These are phyloP conservation scores for Cunninghamia lanceolata DNA, from an alignment of 75 land plant genomes.

Conservation along the genomic window DNA sequence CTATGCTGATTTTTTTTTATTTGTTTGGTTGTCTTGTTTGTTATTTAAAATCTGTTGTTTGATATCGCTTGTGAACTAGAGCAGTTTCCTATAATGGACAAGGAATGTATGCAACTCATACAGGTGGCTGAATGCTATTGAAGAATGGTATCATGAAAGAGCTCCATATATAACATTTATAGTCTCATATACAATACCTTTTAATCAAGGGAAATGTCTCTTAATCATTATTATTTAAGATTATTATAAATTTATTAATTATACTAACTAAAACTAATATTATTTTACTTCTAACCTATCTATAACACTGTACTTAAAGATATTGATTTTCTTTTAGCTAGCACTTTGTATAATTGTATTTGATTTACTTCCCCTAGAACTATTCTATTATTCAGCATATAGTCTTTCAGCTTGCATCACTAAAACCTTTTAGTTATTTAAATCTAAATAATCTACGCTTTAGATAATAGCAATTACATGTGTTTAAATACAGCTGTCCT, in stretches of 20 bases:
- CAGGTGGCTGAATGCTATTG: neutral
- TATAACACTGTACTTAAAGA: neutral
- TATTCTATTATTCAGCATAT: neutral
- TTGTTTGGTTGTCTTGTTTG: neutral
- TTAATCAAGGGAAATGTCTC: neutral
- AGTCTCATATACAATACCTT: neutral
- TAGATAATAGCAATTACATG: neutral
- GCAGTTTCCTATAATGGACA: neutral
- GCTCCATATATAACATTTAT: neutral
- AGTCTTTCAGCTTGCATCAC: neutral
- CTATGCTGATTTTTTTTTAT: neutral
- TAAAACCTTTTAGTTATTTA: neutral
- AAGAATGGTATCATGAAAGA: neutral
- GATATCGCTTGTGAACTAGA: neutral
- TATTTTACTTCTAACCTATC: neutral
- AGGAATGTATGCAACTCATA: neutral
- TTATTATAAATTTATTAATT: neutral
- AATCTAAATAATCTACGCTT: neutral
- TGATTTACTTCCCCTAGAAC: neutral
- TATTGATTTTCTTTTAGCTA: neutral
- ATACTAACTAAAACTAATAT: neutral
- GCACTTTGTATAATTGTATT: neutral
- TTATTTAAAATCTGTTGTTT: neutral
- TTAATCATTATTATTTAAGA: neutral
- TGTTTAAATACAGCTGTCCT: neutral